A percentile compares a stretch with the other conserved stretches of the same genome.
Conservation (phyloP, 352 stramenopile genomes). For the Peronosclerospora sorghi region DNA sequence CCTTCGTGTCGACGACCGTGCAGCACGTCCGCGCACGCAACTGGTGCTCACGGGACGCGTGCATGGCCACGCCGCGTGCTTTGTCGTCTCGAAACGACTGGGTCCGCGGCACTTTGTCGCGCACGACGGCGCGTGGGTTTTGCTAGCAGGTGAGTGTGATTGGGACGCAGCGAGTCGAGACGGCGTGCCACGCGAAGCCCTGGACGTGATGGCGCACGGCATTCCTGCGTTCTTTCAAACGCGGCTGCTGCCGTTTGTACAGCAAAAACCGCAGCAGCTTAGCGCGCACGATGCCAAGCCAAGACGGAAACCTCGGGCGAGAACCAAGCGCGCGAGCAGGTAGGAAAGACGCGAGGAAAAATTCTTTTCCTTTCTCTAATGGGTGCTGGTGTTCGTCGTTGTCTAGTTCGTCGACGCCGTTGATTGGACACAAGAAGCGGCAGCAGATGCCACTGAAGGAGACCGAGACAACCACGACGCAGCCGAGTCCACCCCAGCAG, state of each 20-base stretch:
- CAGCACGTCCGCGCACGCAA: constrained; percentile 5
- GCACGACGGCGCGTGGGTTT: constrained; percentile 24
- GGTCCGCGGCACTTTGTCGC: constrained; percentile 33
- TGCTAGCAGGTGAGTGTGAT: constrained; percentile 30
- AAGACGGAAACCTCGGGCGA: not conserved
- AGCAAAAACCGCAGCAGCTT: not conserved
- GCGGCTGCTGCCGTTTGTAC: constrained; percentile 14
- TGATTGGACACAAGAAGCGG: too few relatives aligned
- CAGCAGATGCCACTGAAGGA: too few relatives aligned
- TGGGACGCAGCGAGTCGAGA: constrained; percentile 19
- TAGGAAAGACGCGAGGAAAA: not conserved
- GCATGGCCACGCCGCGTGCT: constrained; percentile 8
- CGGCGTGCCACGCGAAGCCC: constrained; percentile 25
- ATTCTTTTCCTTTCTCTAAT: not conserved
- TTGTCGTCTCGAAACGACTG: constrained; percentile 34
- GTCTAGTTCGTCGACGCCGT: constrained; percentile 2
- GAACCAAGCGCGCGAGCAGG: constrained; percentile 2
- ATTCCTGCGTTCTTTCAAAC: constrained; percentile 40
- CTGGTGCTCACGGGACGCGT: constrained; percentile 31
- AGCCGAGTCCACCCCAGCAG: too few relatives aligned
- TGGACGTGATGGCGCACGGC: constrained; percentile 42
- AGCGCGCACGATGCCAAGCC: constrained; percentile 3
- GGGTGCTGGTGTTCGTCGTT: not conserved
- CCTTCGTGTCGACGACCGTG: not conserved
- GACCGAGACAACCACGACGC: constrained; percentile 2